phyloP scores from a whole-genome alignment of 768 basidiomycete genomes.

The Pleurotus giganteus region DNA sequence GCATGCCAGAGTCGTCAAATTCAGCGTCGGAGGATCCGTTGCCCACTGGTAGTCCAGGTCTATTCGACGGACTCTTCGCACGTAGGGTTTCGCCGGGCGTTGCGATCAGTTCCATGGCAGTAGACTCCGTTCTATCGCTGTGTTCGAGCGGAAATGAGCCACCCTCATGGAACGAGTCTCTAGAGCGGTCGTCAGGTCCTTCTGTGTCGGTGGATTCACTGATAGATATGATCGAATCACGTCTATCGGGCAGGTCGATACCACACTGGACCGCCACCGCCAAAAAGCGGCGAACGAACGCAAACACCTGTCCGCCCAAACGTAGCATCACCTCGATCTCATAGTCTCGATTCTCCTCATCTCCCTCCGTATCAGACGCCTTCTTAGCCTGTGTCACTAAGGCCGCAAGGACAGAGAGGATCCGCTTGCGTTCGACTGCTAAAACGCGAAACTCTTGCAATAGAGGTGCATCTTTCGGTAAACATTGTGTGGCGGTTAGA shows the following conservation, averaged over 20 bases:
- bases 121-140: not conserved
- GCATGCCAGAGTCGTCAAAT: conserved; percentile 35
- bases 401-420: conserved; percentile 76
- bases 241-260: conserved; percentile 58
- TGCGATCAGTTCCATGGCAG: conserved; percentile 19
- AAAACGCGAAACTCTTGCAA: conserved; percentile 66
- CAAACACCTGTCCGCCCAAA: conserved; percentile 78
- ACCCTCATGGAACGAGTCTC: conserved; percentile 18
- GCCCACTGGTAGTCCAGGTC: conserved; percentile 29
- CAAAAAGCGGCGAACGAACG: conserved; percentile 77
- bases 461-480: conserved; percentile 76
- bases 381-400: conserved; percentile 80
- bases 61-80: conserved; percentile 53
- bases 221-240: conserved; percentile 29
- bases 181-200: conserved; percentile 25
- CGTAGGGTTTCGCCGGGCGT: conserved; percentile 34
- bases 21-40: conserved; percentile 38
- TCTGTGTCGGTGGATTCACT: conserved; percentile 29
- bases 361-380: conserved; percentile 50
- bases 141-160: conserved; percentile 13
- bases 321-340: conserved; percentile 80
- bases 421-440: conserved; percentile 74
- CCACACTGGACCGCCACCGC: conserved; percentile 75
- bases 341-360: conserved; percentile 43
- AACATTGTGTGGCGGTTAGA: conserved; percentile 77